Evolutionary conservation across 2,329 filamentous ascomycete genomes (phyloP).

Genomic region (Sporothrix variecibatus): DNA sequence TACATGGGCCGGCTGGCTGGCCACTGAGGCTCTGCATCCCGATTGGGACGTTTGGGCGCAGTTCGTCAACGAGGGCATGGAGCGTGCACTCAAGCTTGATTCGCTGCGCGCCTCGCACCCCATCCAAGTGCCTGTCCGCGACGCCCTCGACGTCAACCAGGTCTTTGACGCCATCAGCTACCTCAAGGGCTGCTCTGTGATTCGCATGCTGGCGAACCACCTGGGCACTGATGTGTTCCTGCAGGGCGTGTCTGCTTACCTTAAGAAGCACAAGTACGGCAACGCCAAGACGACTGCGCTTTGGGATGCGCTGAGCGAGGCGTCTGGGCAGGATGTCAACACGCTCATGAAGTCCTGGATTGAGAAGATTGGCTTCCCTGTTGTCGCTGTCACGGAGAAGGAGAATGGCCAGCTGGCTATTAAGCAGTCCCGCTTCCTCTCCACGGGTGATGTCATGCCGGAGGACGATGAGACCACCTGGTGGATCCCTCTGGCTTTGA

Average conservation of each 20-base stretch:
- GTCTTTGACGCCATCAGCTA: constrained; percentile 98
- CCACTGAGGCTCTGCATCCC: constrained; percentile 86
- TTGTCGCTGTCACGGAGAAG: constrained; percentile 77
- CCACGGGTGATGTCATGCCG: constrained; percentile 84
- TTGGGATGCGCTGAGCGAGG: constrained; percentile 84
- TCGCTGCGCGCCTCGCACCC: constrained; percentile 89
- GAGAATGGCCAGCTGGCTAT: constrained; percentile 79
- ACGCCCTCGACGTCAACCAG: constrained; percentile 94
- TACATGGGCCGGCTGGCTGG: constrained; percentile 97
- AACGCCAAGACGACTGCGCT: constrained; percentile 90
- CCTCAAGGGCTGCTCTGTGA: constrained; percentile 91
- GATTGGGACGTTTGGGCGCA: constrained; percentile 98
- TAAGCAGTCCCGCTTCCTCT: constrained; percentile 86
- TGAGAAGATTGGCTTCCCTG: constrained; percentile 89
- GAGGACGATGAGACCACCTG: constrained; percentile 90
- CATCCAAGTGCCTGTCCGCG: constrained; percentile 91
- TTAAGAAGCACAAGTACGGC: constrained; percentile 84
- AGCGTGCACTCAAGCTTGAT: constrained; percentile 87
- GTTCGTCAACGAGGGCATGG: constrained; percentile 93
- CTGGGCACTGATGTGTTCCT: constrained; percentile 87
- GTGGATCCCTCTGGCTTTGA: constrained; percentile 91
- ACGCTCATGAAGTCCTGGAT: constrained; percentile 94
- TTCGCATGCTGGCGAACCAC: constrained; percentile 93
- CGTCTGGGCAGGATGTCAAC: constrained; percentile 83
- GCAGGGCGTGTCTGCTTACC: constrained; percentile 84